These are phyloP conservation scores for Cercophora scortea DNA, from an alignment of 495 filamentous ascomycete genomes.

Conservation along the genomic window DNA sequence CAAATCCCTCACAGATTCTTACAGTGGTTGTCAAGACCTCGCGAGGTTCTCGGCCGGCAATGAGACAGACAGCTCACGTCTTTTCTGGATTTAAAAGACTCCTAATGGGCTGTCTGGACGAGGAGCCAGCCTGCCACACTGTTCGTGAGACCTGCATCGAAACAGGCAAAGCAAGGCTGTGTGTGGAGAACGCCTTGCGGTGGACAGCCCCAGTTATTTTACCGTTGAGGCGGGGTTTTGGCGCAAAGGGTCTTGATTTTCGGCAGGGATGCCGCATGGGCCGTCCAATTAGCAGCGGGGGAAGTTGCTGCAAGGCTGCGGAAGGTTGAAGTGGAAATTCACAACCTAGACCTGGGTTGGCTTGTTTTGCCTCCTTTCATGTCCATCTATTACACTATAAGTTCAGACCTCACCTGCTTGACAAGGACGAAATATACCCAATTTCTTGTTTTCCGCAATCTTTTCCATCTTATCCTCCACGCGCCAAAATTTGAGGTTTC, in stretches of 20 bases:
- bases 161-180: too few relatives aligned
- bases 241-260: neutral
- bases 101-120: neutral
- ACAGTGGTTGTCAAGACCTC: neutral
- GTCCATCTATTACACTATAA: neutral
- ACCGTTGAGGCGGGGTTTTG: neutral
- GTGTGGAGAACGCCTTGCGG: neutral
- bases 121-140: neutral
- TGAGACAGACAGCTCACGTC: neutral
- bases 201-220: too few relatives aligned
- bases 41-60: too few relatives aligned
- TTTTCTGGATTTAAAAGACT: neutral
- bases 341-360: neutral
- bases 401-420: neutral
- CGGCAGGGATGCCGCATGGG: neutral
- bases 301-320: neutral
- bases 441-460: neutral
- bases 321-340: neutral
- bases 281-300: conserved; percentile 1
- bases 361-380: neutral
- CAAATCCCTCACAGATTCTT: neutral
- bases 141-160: too few relatives aligned
- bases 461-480: neutral
- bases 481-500: neutral
- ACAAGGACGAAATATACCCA: neutral